A percentile compares a stretch with the other conserved stretches of the same genome.
These are phyloP conservation scores for Coprinellus micaceus DNA, from an alignment of 768 basidiomycete genomes.

Conservation along the genomic window DNA sequence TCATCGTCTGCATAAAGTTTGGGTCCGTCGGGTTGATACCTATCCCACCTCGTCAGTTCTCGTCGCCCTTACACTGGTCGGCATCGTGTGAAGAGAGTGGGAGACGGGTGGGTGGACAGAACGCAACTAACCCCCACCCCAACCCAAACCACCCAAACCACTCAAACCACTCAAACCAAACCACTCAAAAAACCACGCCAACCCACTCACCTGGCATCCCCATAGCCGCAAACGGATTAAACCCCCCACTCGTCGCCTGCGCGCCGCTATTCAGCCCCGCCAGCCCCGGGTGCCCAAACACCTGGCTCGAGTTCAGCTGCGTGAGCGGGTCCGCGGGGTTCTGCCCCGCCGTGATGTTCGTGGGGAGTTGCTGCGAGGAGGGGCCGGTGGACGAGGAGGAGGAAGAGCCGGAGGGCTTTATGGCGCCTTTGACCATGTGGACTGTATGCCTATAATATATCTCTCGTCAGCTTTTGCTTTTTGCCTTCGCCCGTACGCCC, in stretches of 20 bases:
- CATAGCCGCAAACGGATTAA: slow-evolving; percentile 91
- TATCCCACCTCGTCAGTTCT: too few species aligned
- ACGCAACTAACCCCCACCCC: too few species aligned
- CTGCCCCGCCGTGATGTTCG: slow-evolving; percentile 85
- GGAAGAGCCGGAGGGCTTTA: slow-evolving; percentile 34
- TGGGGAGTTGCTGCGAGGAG: slow-evolving; percentile 60
- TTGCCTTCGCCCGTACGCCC: too few species aligned
- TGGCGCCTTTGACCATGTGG: slow-evolving; percentile 89
- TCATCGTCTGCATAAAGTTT: slow-evolving; percentile 72
- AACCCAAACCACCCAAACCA: too few species aligned
- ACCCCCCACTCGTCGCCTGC: slow-evolving; percentile 30
- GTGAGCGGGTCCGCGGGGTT: slow-evolving; percentile 85
- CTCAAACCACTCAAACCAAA: too few species aligned
- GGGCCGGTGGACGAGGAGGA: slow-evolving; percentile 33
- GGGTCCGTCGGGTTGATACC: slow-evolving; percentile 6
- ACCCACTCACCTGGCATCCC: too few species aligned
- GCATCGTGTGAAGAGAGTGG: too few species aligned
- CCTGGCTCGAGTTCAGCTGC: slow-evolving; percentile 72
- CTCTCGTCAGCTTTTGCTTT: too few species aligned
- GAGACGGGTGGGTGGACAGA: too few species aligned
- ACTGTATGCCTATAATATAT: slow-evolving; percentile 57
- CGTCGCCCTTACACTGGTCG: too few species aligned
- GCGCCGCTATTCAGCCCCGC: slow-evolving; percentile 26
- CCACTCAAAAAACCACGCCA: too few species aligned
- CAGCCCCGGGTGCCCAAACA: slow-evolving; percentile 65